Base-by-base conservation (phyloP, 2,329 filamentous ascomycete species). In the Epichloe gansuensis region DNA sequence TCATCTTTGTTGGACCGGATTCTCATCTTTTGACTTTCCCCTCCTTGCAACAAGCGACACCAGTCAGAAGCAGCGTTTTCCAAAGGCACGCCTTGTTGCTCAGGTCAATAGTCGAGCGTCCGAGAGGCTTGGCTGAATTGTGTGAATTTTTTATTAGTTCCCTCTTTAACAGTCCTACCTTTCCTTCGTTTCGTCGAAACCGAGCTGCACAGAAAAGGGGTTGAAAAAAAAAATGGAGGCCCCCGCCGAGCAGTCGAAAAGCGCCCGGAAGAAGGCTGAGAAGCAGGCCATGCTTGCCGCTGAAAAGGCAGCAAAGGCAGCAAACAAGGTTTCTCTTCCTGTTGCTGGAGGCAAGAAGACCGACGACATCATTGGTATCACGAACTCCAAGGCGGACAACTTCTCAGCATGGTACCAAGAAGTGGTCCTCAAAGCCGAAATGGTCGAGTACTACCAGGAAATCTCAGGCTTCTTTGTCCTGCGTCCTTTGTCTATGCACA, bases 391-490 rank as follows among this genome's bases (percentile, higher is more conserved):
- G 71, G 75, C 84, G 47, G 84, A 87, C 47, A 89, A 97, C 71
- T 93, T 98, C 66, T 78, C 88, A 49, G 82, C 84, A 70, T 98
- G 93, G 93, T 98, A 98, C 71, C 89, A 95, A 72, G 91, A 98
- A 72, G 87, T 97, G 55, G 85, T 98, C 53, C 83, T 90, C 64
- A 98, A 98, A 79, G 88, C 89, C 61, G 89, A 96, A 67, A 87
- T 98, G 85, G 84, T 97, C 62, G 90, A 95, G 64, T 98, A 96
- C 79, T 97, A 96, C 67, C 74, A 70, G 64, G 87, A 95, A 72
- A 91, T 97, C 56, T 88, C 90, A n/a, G 88, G 90, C 47, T 96
- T 94, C 74, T 97, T 95, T 70, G 93, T 97, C 67, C 79, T 95
- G 68, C 90, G 88, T 56, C 83, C 80, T 50, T 69, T 77, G 36